Base-by-base conservation (phyloP, 257 asterid species). In the Nicotiana attenuata region DNA sequence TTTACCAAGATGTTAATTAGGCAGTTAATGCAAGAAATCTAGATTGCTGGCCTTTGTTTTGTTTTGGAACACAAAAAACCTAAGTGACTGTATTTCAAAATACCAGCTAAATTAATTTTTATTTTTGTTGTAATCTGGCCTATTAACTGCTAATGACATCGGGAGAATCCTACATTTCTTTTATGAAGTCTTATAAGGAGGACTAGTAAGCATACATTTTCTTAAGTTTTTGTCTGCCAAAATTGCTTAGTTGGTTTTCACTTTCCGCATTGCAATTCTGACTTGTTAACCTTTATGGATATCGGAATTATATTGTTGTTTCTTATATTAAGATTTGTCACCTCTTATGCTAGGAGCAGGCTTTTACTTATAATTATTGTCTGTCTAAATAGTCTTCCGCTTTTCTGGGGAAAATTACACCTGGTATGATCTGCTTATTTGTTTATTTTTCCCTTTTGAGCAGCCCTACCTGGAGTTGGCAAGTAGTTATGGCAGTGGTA, bases 401-500 rank as follows among this genome's bases (percentile, higher is more conserved):
- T 41, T 52, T 52, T 52, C 16, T 52, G 28, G 35, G 76, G 28
- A 66, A 66, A 13, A 22, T 31, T 33, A 9, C 47, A 28, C 22
- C 16, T n/a, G 47, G n/a, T 28, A 71, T 38, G 55, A 71, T 3
- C 60, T 31, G 11, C 53, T 26, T 24, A 3, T 59, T 19, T 38
- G 8, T 59, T 59, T 2, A 6, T 75, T 79, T 73, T 60, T 19
- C 35, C 76, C 41, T 76, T 47, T 78, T 67, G 85, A 63, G 84
- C 95, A 96, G 99, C 89, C 97, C 15, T 96, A 96, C 88, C 83
- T 91, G 84, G 99, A 96, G 81, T 85, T 96, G 93, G 93, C 92
- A 45, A 91, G 33, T 83, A 83, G 89, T 80, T 96, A 94, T 86
- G 86, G 89, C 77, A 88, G 87, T 73, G 99, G 98, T 63, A 94